A percentile compares a stretch with the other conserved stretches of the same genome.
Conservation (phyloP, 192 early-diverging fungal species). For the Lobosporangium transversale region DNA sequence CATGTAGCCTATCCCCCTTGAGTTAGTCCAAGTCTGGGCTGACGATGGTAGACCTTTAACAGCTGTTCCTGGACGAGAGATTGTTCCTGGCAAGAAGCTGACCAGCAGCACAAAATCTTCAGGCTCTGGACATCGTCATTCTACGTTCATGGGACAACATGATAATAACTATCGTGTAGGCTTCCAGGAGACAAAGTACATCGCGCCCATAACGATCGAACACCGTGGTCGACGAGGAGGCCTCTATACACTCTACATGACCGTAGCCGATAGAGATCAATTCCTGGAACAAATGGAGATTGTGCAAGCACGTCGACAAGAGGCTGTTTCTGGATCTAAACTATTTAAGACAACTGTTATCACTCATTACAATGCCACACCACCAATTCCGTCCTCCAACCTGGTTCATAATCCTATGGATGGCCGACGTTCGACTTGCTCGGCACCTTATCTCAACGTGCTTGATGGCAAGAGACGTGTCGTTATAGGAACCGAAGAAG, state of each 20-base stretch:
- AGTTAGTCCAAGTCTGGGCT: constrained; percentile 70
- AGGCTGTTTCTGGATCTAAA: constrained; percentile 39
- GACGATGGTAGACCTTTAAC: constrained; percentile 55
- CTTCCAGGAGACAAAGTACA: constrained; percentile 48
- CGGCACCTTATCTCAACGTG: constrained; percentile 50
- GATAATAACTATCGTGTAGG: constrained; percentile 20
- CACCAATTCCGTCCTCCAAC: constrained; percentile 32
- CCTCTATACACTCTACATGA: constrained; percentile 34
- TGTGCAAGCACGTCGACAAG: constrained; percentile 48
- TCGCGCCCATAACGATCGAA: constrained; percentile 36
- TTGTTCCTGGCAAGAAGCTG: constrained; percentile 24
- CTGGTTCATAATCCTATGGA: constrained; percentile 47
- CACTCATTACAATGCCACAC: constrained; percentile 37
- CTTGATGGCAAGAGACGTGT: constrained; percentile 72
- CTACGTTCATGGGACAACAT: constrained; percentile 10
- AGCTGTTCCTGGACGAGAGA: constrained; percentile 15
- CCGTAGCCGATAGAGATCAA: constrained; percentile 23
- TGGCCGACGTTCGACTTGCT: constrained; percentile 27
- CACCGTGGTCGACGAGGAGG: constrained; percentile 41
- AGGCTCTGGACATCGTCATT: constrained; percentile 40
- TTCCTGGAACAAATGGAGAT: constrained; percentile 42
- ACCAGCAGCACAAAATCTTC: constrained; percentile 44
- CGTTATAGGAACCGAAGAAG: constrained; percentile 87
- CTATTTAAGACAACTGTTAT: constrained; percentile 39
- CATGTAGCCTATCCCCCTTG: constrained; percentile 87